These are phyloP conservation scores for Bisporella sp. DNA, from an alignment of 2,329 filamentous ascomycete genomes.

Conservation along the genomic window DNA sequence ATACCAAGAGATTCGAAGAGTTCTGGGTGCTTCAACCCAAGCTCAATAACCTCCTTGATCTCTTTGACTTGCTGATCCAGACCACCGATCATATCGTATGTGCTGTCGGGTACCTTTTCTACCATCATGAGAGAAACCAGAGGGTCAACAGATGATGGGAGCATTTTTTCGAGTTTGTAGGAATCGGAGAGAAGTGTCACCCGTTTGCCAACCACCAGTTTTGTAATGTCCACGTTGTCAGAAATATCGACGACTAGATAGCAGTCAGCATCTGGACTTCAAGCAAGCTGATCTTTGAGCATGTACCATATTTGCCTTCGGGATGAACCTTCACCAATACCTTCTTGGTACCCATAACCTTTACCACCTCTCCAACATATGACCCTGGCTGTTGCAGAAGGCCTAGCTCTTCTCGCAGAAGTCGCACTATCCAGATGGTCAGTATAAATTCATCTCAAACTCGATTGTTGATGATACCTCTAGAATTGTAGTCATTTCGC, in stretches of 20 bases:
- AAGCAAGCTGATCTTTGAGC: background rate
- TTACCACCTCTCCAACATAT: constrained; percentile 98
- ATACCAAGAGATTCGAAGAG: constrained; percentile 99
- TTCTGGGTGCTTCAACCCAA: constrained; percentile 96
- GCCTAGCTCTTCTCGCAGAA: constrained; percentile 91
- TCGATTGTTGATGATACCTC: constrained; percentile 33
- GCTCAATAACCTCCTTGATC: constrained; percentile 99
- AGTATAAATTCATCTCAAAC: constrained; percentile 8
- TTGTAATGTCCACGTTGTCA: constrained; percentile 87
- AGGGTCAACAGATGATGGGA: constrained; percentile 95
- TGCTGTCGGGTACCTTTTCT: constrained; percentile 98
- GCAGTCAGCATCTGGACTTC: constrained; percentile 11
- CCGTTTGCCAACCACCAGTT: constrained; percentile 95
- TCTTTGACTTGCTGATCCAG: constrained; percentile 99
- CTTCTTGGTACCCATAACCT: constrained; percentile 99
- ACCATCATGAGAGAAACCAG: constrained; percentile 99
- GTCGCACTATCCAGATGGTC: constrained; percentile 51
- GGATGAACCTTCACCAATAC: constrained; percentile 98
- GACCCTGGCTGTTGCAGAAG: constrained; percentile 94
- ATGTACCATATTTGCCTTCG: constrained; percentile 96
- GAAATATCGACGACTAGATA: constrained; percentile 83
- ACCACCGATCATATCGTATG: constrained; percentile 99
- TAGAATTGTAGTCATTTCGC: constrained; percentile 98
- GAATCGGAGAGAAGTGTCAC: constrained; percentile 94
- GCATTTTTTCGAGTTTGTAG: constrained; percentile 98